Base-by-base conservation (phyloP, 345 rosid genomes). In the Erodium maritimum region DNA sequence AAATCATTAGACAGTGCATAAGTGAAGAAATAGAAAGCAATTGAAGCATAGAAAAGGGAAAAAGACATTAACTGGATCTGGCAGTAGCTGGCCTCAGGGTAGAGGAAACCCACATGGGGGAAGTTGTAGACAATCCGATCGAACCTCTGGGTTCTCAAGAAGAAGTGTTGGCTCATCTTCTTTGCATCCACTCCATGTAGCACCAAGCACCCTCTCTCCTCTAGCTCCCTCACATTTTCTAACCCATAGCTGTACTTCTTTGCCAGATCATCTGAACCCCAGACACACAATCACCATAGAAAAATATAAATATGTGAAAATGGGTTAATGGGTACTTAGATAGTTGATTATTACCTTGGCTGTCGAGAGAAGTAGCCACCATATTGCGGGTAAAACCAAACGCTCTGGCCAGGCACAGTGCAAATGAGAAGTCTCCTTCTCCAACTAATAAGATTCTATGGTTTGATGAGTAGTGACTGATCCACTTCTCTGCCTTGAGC, bases 401-500 rank as follows among this genome's bases (percentile, higher is more conserved):
- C 12, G 79, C 69, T 54, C 61, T 66, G 59, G 90, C 87, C 58
- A 79, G 66, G 57, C 70, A 71, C 60, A 70, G 61, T 58, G 87
- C 70, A 67, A 81, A 79, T 13, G 87, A 84, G 66, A 81, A 77
- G 69, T 84, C 78, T n/a, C 81, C 90, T 67, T 81, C 90, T 54
- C 88, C 85, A 0, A 81, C 81, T 24, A 81, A 64, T 33, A 84
- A 56, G 10, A 81, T 79, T 66, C 72, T 53, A 11, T 79, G 85
- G 60, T 63, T 61, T 57, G 77, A 77, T 62, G 82, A 71, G 64
- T 81, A 79, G 60, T 79, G 79, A 20, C 50, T 64, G 37, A 57
- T 56, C 79, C 66, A 73, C 64, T 65, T 83, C 48, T 79, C 77
- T 0, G 61, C 53, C 14, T 19, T 66, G 21, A 37, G 46, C 46